Percentiles rank a stretch among this genome's conserved stretches.
phyloP scores from a whole-genome alignment of 2,329 filamentous ascomycete genomes.

The Akanthomyces uredinophilus region DNA sequence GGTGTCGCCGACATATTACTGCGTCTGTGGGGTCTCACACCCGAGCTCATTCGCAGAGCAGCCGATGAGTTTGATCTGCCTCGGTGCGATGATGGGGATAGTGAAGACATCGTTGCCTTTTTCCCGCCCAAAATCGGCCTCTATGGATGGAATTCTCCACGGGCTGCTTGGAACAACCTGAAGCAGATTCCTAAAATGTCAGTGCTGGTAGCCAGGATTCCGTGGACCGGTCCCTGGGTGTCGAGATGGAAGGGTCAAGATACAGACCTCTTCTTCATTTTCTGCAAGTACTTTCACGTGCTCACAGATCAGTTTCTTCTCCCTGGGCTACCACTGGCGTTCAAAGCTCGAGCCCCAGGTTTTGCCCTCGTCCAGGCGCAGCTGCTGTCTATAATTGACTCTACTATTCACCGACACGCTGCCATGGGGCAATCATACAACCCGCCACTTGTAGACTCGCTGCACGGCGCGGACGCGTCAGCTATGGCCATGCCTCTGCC shows the following conservation, averaged over 20 bases:
- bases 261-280: constrained; percentile 87
- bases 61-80: constrained; percentile 64
- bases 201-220: constrained; percentile 64
- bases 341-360: constrained; percentile 64
- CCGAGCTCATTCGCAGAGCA: constrained; percentile 65
- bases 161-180: constrained; percentile 48
- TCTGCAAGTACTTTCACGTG: constrained; percentile 81
- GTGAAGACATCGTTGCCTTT: constrained; percentile 59
- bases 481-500: constrained; percentile 58
- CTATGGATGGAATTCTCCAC: constrained; percentile 51
- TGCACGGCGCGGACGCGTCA: constrained; percentile 58
- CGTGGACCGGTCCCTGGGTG: constrained; percentile 82
- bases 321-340: constrained; percentile 42
- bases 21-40: constrained; percentile 70
- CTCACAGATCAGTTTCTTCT: constrained; percentile 70
- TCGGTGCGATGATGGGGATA: constrained; percentile 48
- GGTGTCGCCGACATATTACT: constrained; percentile 79
- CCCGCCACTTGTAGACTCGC: constrained; percentile 38
- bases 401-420: constrained; percentile 74
- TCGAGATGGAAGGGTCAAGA: constrained; percentile 82
- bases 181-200: constrained; percentile 62
- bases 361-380: constrained; percentile 79
- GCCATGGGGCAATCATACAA: constrained; percentile 41
- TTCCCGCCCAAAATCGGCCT: constrained; percentile 64
- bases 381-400: constrained; percentile 71